Conservation (phyloP, 148 eudicot genomes). For the Amaranthus palmeri region DNA sequence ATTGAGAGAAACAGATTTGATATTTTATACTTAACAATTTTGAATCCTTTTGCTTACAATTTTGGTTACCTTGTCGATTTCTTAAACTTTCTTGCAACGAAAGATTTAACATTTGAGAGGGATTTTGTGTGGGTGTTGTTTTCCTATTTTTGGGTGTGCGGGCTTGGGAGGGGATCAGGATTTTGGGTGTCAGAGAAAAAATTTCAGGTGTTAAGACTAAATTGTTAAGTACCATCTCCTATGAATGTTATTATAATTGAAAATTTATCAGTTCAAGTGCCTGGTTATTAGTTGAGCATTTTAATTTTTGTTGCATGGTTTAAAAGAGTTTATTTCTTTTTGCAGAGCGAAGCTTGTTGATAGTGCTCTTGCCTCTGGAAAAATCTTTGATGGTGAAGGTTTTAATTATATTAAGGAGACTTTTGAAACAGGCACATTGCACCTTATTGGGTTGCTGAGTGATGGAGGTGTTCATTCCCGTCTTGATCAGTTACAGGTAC, state of each 20-base stretch:
- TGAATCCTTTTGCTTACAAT: too few relatives aligned
- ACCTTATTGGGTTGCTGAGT: conserved; percentile 85
- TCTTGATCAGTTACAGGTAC: conserved; percentile 86
- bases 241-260: neutral
- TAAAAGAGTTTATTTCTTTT: neutral
- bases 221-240: too few relatives aligned
- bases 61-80: too few relatives aligned
- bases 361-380: conserved; percentile 81
- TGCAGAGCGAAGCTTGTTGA: conserved; percentile 91
- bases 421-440: conserved; percentile 66
- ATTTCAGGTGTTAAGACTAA: too few relatives aligned
- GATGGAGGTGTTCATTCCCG: conserved; percentile 99
- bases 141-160: too few relatives aligned
- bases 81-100: too few relatives aligned
- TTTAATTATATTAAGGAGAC: conserved; percentile 71
- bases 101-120: too few relatives aligned
- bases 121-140: too few relatives aligned
- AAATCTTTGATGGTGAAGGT: conserved; percentile 81
- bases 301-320: neutral
- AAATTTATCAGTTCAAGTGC: neutral
- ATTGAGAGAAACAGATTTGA: too few relatives aligned
- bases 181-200: too few relatives aligned
- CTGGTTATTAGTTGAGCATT: neutral
- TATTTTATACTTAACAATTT: too few relatives aligned
- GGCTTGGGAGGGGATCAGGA: too few relatives aligned